Evolutionary conservation across 352 stramenopile genomes (phyloP).

Genomic region (Globisporangium solare): DNA sequence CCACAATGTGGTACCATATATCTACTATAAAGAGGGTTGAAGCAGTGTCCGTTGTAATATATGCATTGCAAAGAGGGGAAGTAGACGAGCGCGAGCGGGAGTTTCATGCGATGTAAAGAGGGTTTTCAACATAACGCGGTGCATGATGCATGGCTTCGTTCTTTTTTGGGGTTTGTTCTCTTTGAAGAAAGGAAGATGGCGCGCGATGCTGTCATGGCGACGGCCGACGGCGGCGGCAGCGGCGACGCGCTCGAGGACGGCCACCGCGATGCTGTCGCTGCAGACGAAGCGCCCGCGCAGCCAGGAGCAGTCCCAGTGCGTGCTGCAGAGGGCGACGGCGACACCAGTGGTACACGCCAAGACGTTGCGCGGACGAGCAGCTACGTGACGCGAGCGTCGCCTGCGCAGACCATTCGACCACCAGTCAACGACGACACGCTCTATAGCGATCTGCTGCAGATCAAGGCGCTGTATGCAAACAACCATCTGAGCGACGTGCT

Average conservation of each 20-base stretch:
- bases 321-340: neutral
- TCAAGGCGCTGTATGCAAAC: conserved; percentile 59
- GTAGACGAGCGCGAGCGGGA: too few species aligned
- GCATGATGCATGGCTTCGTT: neutral
- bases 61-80: neutral
- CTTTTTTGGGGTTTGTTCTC: neutral
- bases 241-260: conserved; percentile 2
- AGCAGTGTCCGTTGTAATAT: neutral
- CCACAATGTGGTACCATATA: neutral
- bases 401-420: neutral
- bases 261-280: neutral
- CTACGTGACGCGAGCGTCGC: neutral
- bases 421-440: conserved; percentile 20
- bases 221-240: neutral
- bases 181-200: neutral
- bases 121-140: neutral
- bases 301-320: neutral
- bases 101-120: neutral
- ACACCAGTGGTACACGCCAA: too few species aligned
- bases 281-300: neutral
- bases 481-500: conserved; percentile 76
- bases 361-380: too few species aligned
- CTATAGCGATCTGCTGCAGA: conserved; percentile 43
- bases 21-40: neutral
- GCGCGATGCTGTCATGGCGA: neutral